These are phyloP conservation scores for Macrocystidia cucumis DNA, from an alignment of 1,284 basidiomycete species.

Conservation along the genomic window DNA sequence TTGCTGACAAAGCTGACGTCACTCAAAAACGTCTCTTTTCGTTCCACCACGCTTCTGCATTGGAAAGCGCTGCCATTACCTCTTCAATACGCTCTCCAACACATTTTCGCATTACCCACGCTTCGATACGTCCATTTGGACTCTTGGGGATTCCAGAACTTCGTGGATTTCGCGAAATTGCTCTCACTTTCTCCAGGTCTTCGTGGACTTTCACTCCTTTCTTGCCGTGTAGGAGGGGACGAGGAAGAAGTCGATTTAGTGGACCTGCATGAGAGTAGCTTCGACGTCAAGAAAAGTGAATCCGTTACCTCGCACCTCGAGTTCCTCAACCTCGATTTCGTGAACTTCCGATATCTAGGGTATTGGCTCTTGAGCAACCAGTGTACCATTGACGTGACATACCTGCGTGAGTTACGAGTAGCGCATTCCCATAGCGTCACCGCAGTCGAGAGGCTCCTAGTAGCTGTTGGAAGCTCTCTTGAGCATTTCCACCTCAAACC, in stretches of 20 bases:
- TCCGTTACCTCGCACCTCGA: constrained; percentile 17
- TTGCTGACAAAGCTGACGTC: constrained; percentile 27
- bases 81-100: constrained; percentile 23
- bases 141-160: constrained; percentile 28
- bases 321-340: constrained; percentile 30
- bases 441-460: constrained; percentile 25
- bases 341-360: constrained; percentile 24
- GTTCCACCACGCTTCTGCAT: constrained; percentile 22
- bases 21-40: constrained; percentile 28
- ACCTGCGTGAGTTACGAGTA: constrained; percentile 30
- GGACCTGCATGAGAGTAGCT: not conserved
- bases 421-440: constrained; percentile 28
- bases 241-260: constrained; percentile 7
- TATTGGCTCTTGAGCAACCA: constrained; percentile 26
- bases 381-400: constrained; percentile 23
- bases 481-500: constrained; percentile 35
- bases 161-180: constrained; percentile 21
- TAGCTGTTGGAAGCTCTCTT: constrained; percentile 23
- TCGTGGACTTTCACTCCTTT: constrained; percentile 25
- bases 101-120: constrained; percentile 21
- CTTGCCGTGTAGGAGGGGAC: constrained; percentile 19
- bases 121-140: constrained; percentile 28
- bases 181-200: constrained; percentile 23
- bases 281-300: not conserved
- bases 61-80: constrained; percentile 25